A percentile compares a stretch with the other conserved stretches of the same genome.
Evolutionary conservation across 805 yeast genomes (phyloP).

Genomic region (Wickerhamomyces kurtzmanii): DNA sequence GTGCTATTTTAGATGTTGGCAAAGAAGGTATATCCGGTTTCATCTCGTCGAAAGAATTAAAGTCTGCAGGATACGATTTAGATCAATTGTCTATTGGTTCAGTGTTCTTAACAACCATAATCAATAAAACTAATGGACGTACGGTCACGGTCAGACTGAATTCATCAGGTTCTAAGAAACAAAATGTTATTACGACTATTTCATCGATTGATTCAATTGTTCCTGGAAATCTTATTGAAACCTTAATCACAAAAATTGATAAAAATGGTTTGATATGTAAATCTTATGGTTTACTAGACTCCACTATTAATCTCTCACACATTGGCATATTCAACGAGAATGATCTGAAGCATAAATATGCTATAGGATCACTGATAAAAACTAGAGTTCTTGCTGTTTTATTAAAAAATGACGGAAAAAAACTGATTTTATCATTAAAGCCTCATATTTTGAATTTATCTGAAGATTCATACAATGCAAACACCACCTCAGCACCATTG

Average conservation of each 20-base stretch:
- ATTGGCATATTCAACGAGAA: slow-evolving; percentile 34
- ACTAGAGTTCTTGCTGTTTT: slow-evolving; percentile 64
- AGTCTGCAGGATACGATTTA: slow-evolving; percentile 23
- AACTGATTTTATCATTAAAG: slow-evolving; percentile 52
- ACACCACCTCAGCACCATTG: slow-evolving; percentile 27
- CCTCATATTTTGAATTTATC: slow-evolving; percentile 38
- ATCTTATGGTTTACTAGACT: slow-evolving; percentile 67
- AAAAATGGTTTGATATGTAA: slow-evolving; percentile 61
- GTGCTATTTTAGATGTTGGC: slow-evolving; percentile 71
- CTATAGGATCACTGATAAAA: slow-evolving; percentile 57
- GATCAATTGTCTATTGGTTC: slow-evolving; percentile 45
- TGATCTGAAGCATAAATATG: slow-evolving; percentile 47
- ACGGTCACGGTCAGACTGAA: slow-evolving; percentile 48
- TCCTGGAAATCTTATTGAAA: slow-evolving; percentile 80
- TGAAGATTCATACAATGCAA: slow-evolving; percentile 9
- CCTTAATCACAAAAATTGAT: slow-evolving; percentile 50
- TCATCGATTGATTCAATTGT: slow-evolving; percentile 71
- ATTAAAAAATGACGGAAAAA: slow-evolving; percentile 41
- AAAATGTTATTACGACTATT: slow-evolving; percentile 39
- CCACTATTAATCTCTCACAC: slow-evolving; percentile 62
- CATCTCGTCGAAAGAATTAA: slow-evolving; percentile 59
- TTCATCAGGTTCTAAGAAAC: slow-evolving; percentile 33
- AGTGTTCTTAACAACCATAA: slow-evolving; percentile 54
- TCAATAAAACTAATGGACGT: slow-evolving; percentile 39
- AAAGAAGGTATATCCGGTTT: slow-evolving; percentile 52